phyloP scores from a whole-genome alignment of 805 yeast genomes.

The Kodamaea leandrae region DNA sequence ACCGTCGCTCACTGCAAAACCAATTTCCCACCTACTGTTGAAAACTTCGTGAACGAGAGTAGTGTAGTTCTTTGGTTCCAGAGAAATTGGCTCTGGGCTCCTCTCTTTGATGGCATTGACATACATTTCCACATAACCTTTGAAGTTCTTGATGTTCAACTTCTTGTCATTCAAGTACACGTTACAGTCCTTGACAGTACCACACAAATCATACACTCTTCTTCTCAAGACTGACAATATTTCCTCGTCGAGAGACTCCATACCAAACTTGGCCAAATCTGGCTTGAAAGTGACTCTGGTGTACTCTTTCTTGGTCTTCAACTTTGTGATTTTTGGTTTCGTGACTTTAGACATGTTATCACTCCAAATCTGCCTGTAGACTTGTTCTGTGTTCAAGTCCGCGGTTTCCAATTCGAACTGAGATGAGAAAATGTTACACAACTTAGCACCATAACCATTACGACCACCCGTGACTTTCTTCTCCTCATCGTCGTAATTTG shows the following conservation, averaged over 20 bases:
- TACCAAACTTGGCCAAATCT: constrained; percentile 77
- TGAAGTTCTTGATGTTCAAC: constrained; percentile 71
- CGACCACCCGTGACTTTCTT: constrained; percentile 98
- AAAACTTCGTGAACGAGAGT: constrained; percentile 73
- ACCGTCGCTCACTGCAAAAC: constrained; percentile 90
- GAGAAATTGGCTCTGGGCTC: constrained; percentile 34
- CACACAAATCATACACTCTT: constrained; percentile 94
- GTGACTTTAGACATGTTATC: constrained; percentile 78
- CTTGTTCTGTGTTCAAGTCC: constrained; percentile 58
- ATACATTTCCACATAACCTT: constrained; percentile 84
- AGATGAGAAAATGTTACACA: constrained; percentile 93
- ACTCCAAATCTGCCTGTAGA: constrained; percentile 82
- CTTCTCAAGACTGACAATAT: constrained; percentile 80
- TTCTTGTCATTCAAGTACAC: constrained; percentile 76
- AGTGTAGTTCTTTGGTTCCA: constrained; percentile 34
- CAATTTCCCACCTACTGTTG: constrained; percentile 93
- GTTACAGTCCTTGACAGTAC: constrained; percentile 80
- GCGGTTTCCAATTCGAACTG: constrained; percentile 87
- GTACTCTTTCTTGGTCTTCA: constrained; percentile 65
- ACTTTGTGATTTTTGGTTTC: constrained; percentile 66
- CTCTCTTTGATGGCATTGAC: constrained; percentile 68
- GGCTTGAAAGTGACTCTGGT: constrained; percentile 89
- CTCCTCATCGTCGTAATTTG: constrained; percentile 93
- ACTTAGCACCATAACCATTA: constrained; percentile 96
- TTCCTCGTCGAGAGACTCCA: constrained; percentile 83